Evolutionary conservation across 495 filamentous ascomycete genomes (phyloP), one percentile per base, ranked within the genome.

Genomic region (Cudoniella acicularis): DNA sequence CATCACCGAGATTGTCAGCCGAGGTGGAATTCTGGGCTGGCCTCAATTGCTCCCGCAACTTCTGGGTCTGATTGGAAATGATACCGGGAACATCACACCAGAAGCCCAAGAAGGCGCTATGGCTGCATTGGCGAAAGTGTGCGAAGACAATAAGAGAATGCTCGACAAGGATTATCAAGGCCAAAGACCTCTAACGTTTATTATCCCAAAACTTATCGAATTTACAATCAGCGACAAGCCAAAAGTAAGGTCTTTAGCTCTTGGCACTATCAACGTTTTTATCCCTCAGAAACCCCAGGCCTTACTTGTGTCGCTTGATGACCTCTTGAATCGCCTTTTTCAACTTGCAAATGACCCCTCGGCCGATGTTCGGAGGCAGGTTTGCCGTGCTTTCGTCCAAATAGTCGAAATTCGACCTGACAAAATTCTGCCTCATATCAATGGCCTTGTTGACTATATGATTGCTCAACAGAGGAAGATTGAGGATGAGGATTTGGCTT

Each of bases 331-430:
- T 60, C 84, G 87, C 45, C 77, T 98, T 16, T 96, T 98, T 70
- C 80, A 82, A 46, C 80, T 98, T 2, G 81, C 94, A 9, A 77
- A 82, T 48, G 94, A 98, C 64, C 62, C 77, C 1, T 87, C 80
- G 57, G 76, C 86, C 41, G 90, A 93, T 53, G 90, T 98, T 25
- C 85, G 92, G 30, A 86, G 89, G 61, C 89, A 93, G 62, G 92
- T 98, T 2, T 99, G 94, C 72, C 87, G 93, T 60, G 86, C 92
- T 1, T 96, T 99, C 71, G 88, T 93, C 16, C 89, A 93, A 47
- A 82, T 98, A 4, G 90, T 96, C 23, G 94, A 99, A 59, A 87
- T 93, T 54, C 81, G 88, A 4, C 92, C 94, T 1, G 90, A 92
- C 70, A 93, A 91, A 75, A 84, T 99, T 54, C 77, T 88, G 25